phyloP scores from a whole-genome alignment of 83 land plant species.

The Thuja plicata region DNA sequence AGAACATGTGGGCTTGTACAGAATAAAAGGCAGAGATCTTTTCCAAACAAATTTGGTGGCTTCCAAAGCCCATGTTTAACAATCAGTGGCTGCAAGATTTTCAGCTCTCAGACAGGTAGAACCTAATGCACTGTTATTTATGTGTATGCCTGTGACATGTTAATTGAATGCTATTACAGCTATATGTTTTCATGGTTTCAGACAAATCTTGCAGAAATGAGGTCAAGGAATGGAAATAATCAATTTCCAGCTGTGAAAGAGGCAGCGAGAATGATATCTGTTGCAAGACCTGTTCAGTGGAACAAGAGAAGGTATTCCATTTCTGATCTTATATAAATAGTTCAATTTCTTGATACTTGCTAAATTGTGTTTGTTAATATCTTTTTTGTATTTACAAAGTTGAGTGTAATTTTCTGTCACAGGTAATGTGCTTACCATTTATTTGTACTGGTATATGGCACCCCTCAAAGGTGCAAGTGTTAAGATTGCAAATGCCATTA shows the following conservation, averaged over 20 bases:
- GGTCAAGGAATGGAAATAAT: constrained; percentile 50
- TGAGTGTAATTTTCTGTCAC: background rate
- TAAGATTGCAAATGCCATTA: too few species aligned
- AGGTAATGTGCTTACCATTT: background rate
- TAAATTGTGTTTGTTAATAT: background rate
- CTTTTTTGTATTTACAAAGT: background rate
- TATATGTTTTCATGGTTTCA: background rate
- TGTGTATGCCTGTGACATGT: background rate
- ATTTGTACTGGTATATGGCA: background rate
- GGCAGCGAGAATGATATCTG: constrained; percentile 50
- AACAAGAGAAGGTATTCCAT: constrained; percentile 23
- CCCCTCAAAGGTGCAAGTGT: too few species aligned
- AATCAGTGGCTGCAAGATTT: constrained; percentile 46
- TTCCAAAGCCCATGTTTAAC: constrained; percentile 23
- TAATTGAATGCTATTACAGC: background rate
- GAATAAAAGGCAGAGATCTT: constrained; percentile 34
- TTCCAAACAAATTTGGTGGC: constrained; percentile 17
- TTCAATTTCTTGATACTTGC: background rate
- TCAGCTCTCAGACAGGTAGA: constrained; percentile 54
- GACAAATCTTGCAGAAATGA: constrained; percentile 61
- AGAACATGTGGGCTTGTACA: constrained; percentile 5
- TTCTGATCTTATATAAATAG: background rate
- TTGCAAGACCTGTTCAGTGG: constrained; percentile 22
- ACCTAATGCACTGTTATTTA: background rate
- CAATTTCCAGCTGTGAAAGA: constrained; percentile 55